A percentile compares a stretch with the other conserved stretches of the same genome.
Evolutionary conservation across 1,284 basidiomycete genomes (phyloP).

Genomic region (Porodaedalea pini): DNA sequence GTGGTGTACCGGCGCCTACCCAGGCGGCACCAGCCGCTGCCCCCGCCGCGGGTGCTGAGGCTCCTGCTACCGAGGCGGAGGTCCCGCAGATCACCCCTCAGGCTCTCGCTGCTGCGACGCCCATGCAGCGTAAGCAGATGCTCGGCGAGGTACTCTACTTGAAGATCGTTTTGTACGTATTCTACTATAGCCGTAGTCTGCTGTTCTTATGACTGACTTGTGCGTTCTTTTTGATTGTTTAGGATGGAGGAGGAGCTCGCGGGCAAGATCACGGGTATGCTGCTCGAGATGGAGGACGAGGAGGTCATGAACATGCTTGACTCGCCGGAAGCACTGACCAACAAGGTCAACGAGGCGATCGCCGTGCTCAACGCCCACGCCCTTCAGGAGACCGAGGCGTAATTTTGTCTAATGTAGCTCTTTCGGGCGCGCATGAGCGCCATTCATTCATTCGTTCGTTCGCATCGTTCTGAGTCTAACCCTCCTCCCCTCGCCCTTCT

Average conservation of each 20-base stretch:
- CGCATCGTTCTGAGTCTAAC: slow-evolving; percentile 23
- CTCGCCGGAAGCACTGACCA: slow-evolving; percentile 71
- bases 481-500: slow-evolving; percentile 17
- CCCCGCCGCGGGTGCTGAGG: slow-evolving; percentile 34
- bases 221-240: slow-evolving; percentile 16
- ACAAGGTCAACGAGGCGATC: slow-evolving; percentile 88
- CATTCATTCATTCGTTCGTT: slow-evolving; percentile 24
- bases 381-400: slow-evolving; percentile 43
- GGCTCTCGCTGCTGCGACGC: slow-evolving; percentile 68
- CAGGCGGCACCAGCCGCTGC: slow-evolving; percentile 33
- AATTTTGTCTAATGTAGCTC: not conserved
- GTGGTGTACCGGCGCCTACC: slow-evolving; percentile 36
- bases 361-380: slow-evolving; percentile 76
- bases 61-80: slow-evolving; percentile 34
- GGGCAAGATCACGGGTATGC: slow-evolving; percentile 97
- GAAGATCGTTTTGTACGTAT: slow-evolving; percentile 73
- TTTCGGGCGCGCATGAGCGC: too few relatives aligned
- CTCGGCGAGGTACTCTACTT: slow-evolving; percentile 92
- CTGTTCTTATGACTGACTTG: slow-evolving; percentile 21
- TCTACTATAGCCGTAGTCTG: slow-evolving; percentile 12
- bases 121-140: slow-evolving; percentile 96
- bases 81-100: slow-evolving; percentile 47
- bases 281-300: slow-evolving; percentile 94
- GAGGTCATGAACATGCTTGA: slow-evolving; percentile 88
- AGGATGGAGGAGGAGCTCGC: slow-evolving; percentile 82